A percentile compares a stretch with the other conserved stretches of the same genome.
phyloP scores from a whole-genome alignment of 345 rosid species.

The Gossypium longicalyx region DNA sequence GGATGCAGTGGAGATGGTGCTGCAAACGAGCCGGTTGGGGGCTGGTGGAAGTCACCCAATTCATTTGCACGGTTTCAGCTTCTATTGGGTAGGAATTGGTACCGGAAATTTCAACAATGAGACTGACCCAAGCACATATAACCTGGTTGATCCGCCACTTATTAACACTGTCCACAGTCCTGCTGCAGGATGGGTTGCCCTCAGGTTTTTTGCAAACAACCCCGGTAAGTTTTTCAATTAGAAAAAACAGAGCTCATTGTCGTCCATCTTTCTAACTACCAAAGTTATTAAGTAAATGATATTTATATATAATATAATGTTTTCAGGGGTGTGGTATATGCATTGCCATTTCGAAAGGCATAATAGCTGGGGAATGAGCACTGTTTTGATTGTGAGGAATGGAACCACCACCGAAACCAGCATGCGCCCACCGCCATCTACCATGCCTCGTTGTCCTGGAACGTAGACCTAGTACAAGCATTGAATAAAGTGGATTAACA shows the following conservation, averaged over 20 bases:
- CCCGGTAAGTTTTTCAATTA: slow-evolving; percentile 17
- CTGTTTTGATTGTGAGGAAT: slow-evolving; percentile 29
- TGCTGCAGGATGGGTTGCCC: slow-evolving; percentile 23
- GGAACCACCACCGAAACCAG: slow-evolving; percentile 12
- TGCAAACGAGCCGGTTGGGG: slow-evolving; percentile 23
- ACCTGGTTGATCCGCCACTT: slow-evolving; percentile 26
- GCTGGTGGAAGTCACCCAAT: slow-evolving; percentile 28
- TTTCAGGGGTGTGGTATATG: slow-evolving; percentile 32
- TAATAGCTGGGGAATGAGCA: slow-evolving; percentile 30
- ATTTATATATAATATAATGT: not conserved
- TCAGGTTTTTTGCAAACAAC: slow-evolving; percentile 24
- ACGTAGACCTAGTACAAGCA: not conserved
- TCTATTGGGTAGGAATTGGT: slow-evolving; percentile 28
- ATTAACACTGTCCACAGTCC: slow-evolving; percentile 23
- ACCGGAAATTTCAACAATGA: slow-evolving; percentile 21
- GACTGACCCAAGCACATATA: slow-evolving; percentile 18
- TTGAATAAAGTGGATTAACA: no score
- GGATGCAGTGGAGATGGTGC: slow-evolving; percentile 26
- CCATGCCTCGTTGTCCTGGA: slow-evolving; percentile 12
- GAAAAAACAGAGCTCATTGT: not conserved
- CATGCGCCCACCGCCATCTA: not conserved
- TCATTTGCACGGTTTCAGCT: slow-evolving; percentile 35
- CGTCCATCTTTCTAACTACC: not conserved
- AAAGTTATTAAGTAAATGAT: not conserved
- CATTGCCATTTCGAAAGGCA: slow-evolving; percentile 33